phyloP scores from a whole-genome alignment of 202 grass and related monocot genomes.

The Musa balbisiana region DNA sequence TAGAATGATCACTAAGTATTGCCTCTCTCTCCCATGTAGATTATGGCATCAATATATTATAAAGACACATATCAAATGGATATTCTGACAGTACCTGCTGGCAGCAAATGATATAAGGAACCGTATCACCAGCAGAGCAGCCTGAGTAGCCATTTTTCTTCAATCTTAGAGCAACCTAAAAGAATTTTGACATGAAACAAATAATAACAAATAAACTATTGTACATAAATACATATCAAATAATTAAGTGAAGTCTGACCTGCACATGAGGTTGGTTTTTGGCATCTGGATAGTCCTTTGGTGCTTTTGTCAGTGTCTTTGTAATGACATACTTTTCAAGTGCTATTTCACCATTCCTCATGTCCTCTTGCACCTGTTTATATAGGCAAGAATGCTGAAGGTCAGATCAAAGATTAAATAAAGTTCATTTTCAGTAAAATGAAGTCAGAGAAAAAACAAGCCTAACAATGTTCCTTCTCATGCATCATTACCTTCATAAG shows the following conservation, averaged over 20 bases:
- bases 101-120: slow-evolving; percentile 91
- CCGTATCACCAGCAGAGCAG: slow-evolving; percentile 75
- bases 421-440: not conserved
- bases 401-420: not conserved
- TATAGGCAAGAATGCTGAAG: slow-evolving; percentile 1
- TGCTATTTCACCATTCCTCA: slow-evolving; percentile 83
- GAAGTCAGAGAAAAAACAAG: not conserved
- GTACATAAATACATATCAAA: not conserved
- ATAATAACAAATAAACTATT: not conserved
- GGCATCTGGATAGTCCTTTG: slow-evolving; percentile 94
- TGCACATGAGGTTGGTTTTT: slow-evolving; percentile 99
- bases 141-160: slow-evolving; percentile 85
- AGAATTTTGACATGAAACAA: slow-evolving; percentile 1
- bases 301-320: slow-evolving; percentile 93
- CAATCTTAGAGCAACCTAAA: slow-evolving; percentile 87
- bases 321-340: slow-evolving; percentile 92
- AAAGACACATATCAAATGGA: too few relatives aligned
- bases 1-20: too few relatives aligned
- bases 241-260: slow-evolving; percentile 28
- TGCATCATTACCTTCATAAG: slow-evolving; percentile 51
- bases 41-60: too few relatives aligned
- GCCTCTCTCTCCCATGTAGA: too few relatives aligned
- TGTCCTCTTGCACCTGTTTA: slow-evolving; percentile 81
- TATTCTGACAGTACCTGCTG: slow-evolving; percentile 47
- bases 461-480: not conserved